Conservation (phyloP, 2,329 filamentous ascomycete genomes). For the Trichoderma simmonsii region DNA sequence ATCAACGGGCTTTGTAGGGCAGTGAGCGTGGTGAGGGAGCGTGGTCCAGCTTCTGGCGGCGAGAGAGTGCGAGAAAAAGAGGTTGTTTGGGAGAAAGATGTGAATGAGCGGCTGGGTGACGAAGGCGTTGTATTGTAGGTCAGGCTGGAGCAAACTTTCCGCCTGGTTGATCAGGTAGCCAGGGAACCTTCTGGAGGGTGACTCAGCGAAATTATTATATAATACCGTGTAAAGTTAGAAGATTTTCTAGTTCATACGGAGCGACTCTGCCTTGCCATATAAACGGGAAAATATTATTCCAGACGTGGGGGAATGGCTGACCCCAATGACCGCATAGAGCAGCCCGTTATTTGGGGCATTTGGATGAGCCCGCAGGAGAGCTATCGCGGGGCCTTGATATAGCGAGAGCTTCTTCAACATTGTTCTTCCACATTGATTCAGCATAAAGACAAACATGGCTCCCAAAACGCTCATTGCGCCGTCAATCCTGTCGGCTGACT, state of each 20-base stretch:
- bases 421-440: not conserved
- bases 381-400: not conserved
- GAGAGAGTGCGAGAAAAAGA: conserved; percentile 27
- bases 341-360: not conserved
- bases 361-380: not conserved
- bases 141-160: conserved; percentile 1
- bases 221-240: not conserved
- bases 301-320: not conserved
- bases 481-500: conserved; percentile 97
- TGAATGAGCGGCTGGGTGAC: conserved; percentile 19
- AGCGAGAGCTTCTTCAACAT: not conserved
- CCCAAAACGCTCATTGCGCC: conserved; percentile 93
- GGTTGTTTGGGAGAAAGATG: conserved; percentile 26
- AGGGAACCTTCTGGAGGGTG: conserved; percentile 6
- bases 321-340: not conserved
- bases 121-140: not conserved
- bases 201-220: not conserved
- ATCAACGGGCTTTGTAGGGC: conserved; percentile 21
- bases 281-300: not conserved
- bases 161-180: not conserved
- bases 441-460: conserved; percentile 57
- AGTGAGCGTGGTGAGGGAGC: conserved; percentile 25
- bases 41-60: conserved; percentile 36
- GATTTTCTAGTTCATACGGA: not conserved
- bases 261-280: not conserved